A percentile compares a stretch with the other conserved stretches of the same genome.
Conservation (phyloP, 2,329 filamentous ascomycete genomes). For the Cucurbitaria berberidis region DNA sequence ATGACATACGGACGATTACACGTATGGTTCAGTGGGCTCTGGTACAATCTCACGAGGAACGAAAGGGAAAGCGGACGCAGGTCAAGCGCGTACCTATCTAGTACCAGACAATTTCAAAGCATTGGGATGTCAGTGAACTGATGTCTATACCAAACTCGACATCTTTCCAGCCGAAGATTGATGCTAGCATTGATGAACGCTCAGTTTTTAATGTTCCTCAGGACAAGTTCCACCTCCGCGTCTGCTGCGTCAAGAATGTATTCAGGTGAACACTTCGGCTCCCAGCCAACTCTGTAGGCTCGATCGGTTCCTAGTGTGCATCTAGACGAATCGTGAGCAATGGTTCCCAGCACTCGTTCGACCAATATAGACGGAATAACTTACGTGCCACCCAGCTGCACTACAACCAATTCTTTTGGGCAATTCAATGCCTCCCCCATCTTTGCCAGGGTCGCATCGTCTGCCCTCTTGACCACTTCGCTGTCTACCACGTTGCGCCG, state of each 20-base stretch:
- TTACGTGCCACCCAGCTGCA: conserved; percentile 55
- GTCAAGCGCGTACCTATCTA: neutral
- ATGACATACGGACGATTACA: too few relatives aligned
- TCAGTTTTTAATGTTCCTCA: conserved; percentile 18
- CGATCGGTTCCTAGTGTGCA: conserved; percentile 54
- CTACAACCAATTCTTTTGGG: neutral
- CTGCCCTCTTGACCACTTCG: conserved; percentile 45
- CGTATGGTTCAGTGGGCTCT: too few relatives aligned
- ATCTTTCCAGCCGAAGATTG: neutral
- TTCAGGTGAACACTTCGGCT: conserved; percentile 49
- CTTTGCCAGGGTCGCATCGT: conserved; percentile 44
- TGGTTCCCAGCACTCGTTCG: neutral
- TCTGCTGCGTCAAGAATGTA: conserved; percentile 57
- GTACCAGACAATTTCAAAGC: neutral
- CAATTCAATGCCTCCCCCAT: conserved; percentile 46
- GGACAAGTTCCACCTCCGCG: conserved; percentile 56
- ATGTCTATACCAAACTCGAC: neutral
- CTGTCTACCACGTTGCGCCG: conserved; percentile 51
- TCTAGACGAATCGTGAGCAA: conserved; percentile 30
- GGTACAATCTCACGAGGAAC: neutral
- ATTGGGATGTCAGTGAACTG: neutral
- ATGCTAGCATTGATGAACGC: neutral
- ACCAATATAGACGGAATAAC: conserved; percentile 11
- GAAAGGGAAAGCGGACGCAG: neutral
- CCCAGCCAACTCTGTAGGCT: conserved; percentile 56